Conservation (phyloP, 169 alveolate species). For the Eimeria necatrix region DNA sequence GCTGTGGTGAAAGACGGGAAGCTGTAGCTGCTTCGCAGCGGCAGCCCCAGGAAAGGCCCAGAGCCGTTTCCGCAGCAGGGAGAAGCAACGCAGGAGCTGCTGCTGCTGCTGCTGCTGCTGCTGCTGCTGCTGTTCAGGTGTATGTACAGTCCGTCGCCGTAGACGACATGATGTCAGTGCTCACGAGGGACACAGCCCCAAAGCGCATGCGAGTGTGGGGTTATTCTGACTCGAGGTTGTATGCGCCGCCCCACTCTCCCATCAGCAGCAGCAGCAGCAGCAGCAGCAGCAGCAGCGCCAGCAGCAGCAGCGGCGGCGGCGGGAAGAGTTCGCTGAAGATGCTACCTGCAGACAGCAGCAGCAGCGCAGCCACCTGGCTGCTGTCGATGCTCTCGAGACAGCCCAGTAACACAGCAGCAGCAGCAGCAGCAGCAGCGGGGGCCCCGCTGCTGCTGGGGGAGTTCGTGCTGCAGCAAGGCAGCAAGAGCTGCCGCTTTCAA, state of each 20-base stretch:
- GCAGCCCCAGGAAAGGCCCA: not conserved
- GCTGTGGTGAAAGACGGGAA: not conserved
- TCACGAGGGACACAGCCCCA: slow-evolving; percentile 52
- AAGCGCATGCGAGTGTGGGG: slow-evolving; percentile 73
- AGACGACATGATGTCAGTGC: slow-evolving; percentile 55
- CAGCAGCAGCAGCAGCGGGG: slow-evolving; percentile 45
- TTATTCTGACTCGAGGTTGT: slow-evolving; percentile 12
- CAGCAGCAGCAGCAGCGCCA: slow-evolving; percentile 11
- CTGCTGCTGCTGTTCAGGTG: slow-evolving; percentile 43
- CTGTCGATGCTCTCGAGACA: not conserved
- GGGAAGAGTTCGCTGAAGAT: not conserved
- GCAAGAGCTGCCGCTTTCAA: slow-evolving; percentile 51
- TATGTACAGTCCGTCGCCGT: slow-evolving; percentile 61
- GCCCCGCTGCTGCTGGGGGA: slow-evolving; percentile 61
- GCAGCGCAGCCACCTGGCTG: not conserved
- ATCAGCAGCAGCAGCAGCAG: slow-evolving; percentile 26
- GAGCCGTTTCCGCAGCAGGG: not conserved
- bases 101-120: slow-evolving; percentile 44
- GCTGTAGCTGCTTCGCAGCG: not conserved
- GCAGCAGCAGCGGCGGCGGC: not conserved
- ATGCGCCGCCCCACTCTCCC: not conserved
- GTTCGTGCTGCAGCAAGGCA: slow-evolving; percentile 25
- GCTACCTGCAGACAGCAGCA: slow-evolving; percentile 18
- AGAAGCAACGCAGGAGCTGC: not conserved
- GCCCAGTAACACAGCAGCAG: not conserved